phyloP scores from a whole-genome alignment of 1,284 basidiomycete species.

The Tilletia setariae region DNA sequence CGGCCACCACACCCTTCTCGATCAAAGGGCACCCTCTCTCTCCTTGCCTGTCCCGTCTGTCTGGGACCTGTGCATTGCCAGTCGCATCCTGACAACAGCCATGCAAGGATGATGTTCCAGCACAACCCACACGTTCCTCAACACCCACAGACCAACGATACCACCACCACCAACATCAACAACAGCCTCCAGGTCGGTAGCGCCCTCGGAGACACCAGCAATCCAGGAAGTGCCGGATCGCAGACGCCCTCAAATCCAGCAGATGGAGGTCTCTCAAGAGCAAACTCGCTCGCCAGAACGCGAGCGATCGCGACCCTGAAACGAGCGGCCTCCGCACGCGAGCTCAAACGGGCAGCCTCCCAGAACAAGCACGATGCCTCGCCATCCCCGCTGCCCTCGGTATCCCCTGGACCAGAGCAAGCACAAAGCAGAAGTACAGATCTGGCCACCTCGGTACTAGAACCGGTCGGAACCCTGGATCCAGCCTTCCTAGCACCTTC shows the following conservation, averaged over 20 bases:
- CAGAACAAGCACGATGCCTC: constrained; percentile 8
- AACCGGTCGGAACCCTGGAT: too few relatives aligned
- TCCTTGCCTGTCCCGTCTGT: too few relatives aligned
- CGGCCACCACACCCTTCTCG: too few relatives aligned
- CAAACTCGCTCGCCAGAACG: constrained; percentile 10
- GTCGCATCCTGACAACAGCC: too few relatives aligned
- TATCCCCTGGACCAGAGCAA: too few relatives aligned
- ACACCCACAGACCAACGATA: neutral
- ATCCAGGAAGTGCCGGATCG: too few relatives aligned
- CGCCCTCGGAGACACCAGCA: too few relatives aligned
- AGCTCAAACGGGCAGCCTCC: constrained; percentile 8
- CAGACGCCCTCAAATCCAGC: neutral
- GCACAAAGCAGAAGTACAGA: too few relatives aligned
- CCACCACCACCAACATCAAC: neutral
- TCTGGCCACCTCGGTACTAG: too few relatives aligned
- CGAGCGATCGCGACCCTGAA: constrained; percentile 1
- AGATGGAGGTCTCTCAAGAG: constrained; percentile 8
- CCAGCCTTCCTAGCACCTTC: too few relatives aligned
- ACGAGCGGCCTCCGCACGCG: neutral
- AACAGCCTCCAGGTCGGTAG: neutral
- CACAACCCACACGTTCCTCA: neutral
- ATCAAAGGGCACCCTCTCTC: too few relatives aligned
- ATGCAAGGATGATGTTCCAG: constrained; percentile 12
- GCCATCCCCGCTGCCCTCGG: neutral
- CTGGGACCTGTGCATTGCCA: too few relatives aligned